Percentiles rank a stretch among this genome's conserved stretches.
Conservation (phyloP, 495 filamentous ascomycete species). For the Podospora tetraspora region DNA sequence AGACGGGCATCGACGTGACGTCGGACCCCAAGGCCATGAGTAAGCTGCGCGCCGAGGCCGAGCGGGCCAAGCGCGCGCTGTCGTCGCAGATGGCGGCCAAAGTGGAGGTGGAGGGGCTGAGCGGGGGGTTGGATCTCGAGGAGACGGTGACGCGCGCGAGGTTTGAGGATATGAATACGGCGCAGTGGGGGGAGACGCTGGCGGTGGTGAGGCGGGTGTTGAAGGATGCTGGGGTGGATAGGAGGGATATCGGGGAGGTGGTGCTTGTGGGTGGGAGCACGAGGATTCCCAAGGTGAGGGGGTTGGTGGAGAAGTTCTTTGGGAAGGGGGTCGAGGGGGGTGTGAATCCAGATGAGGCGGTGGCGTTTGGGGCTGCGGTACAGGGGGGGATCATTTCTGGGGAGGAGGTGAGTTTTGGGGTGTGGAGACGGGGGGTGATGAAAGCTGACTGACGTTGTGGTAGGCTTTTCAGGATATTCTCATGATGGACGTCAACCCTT, state of each 20-base stretch:
- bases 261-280: constrained; percentile 84
- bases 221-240: constrained; percentile 77
- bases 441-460: not conserved
- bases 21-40: constrained; percentile 94
- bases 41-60: constrained; percentile 95
- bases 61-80: constrained; percentile 96
- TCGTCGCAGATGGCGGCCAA: constrained; percentile 91
- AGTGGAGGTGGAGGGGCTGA: constrained; percentile 93
- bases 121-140: constrained; percentile 86
- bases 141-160: constrained; percentile 93
- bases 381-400: constrained; percentile 81
- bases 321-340: constrained; percentile 88
- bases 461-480: not conserved
- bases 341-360: constrained; percentile 94
- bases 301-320: constrained; percentile 89
- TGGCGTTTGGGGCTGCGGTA: constrained; percentile 88
- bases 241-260: constrained; percentile 73
- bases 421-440: constrained; percentile 50
- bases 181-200: constrained; percentile 90
- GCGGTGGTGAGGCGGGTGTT: constrained; percentile 91
- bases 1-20: constrained; percentile 73
- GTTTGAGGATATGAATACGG: constrained; percentile 94
- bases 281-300: constrained; percentile 88
- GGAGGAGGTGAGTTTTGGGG: constrained; percentile 54
- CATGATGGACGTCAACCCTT: constrained; percentile 83